Base-by-base conservation (phyloP, 2,329 filamentous ascomycete species). In the Exophiala xenobiotica region DNA sequence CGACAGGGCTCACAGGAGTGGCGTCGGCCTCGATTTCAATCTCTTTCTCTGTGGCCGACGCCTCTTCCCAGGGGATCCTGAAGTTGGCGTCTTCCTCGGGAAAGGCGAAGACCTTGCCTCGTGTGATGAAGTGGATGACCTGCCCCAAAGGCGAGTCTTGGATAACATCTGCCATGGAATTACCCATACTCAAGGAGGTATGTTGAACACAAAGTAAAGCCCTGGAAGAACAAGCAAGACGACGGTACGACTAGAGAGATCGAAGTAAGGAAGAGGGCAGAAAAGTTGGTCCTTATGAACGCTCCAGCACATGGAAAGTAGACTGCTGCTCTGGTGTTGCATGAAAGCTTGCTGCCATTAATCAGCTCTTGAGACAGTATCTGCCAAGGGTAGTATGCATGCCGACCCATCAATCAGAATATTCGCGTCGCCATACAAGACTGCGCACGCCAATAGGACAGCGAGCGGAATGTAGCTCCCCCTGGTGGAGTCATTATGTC, bases 131-230 rank as follows among this genome's bases (percentile, higher is more conserved):
- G 18, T 75, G 67, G 9, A 77, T 49, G n/a, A 74, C 33, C 58
- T 76, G 74, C 39, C 75, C 75, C 40, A 77, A 69, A 14, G 71
- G 66, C 12, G 74, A 70, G 45, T 77, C 75, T 43, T 74, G 68
- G 16, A 60, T 46, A 9, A 54, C 20, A 12, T 50, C 49, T 29
- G 42, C 35, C 24, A 56, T 29, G 26, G 49, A 24, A 4, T 37
- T 47, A 19, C 35, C 37, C 53, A 56, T 56, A 16, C 33, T 43
- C 29, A 26, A 20, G 3, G 20, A 6, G 3, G 2, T 22, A 14
- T 22, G 9, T 6, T 9, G 31, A 9, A 35, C 9, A 35, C 31
- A 14, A 35, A 35, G 3, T 35, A 3, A 16, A 14, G n/a, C 18
- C 8, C 9, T 14, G 31, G 12, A 35, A 35, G 3, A 35, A n/a